Evolutionary conservation across 2,329 filamentous ascomycete genomes (phyloP), one percentile per base, ranked within the genome.

Genomic region (Acarospora socialis): DNA sequence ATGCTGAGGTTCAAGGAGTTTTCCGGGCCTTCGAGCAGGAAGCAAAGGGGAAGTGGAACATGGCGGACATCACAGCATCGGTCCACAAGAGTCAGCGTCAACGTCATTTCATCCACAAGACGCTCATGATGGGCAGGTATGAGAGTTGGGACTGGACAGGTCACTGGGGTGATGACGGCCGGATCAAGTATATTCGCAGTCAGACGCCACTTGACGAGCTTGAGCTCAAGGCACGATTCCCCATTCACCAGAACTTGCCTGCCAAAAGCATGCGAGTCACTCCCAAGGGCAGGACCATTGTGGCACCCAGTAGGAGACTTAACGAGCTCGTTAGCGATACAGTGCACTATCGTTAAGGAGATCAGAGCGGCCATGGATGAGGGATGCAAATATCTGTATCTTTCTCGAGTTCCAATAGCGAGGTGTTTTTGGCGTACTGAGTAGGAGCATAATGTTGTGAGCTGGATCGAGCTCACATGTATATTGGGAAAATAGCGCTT

Each of bases 71-170:
- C 46, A 84, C 80, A 4, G 56, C 71, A 33, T 68, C 81, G 32
- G 82, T 90, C 1, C 55, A 92, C 6, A 57, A 65, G 22, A 84
- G 78, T 26, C 86, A 94, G 62, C 76, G 84, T 24, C 75, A 77
- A 48, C 71, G 86, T 9, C 70, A 77, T 30, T 58, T 92, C 6
- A 79, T 83, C 16, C 92, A 82, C 76, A 70, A 70, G 23, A 81
- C 86, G 0, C 64, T 94, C 41, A 80, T 73, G 51, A 59, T 76
- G 53, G 86, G 84, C 34, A 63, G 63, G 21, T 83, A 81, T 44
- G 79, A 80, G 22, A 70, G 74, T 50, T 94, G 86, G 86, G 86
- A 94, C 55, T 80, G 58, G 66, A 3, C 73, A 81, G 43, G 71
- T 81, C 47, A 79, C 76, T 16, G 61, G 66, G 28, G 63, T 32